A percentile compares a stretch with the other conserved stretches of the same genome.
phyloP scores from a whole-genome alignment of 2,329 filamentous ascomycete genomes.

The Epichloe scottii region DNA sequence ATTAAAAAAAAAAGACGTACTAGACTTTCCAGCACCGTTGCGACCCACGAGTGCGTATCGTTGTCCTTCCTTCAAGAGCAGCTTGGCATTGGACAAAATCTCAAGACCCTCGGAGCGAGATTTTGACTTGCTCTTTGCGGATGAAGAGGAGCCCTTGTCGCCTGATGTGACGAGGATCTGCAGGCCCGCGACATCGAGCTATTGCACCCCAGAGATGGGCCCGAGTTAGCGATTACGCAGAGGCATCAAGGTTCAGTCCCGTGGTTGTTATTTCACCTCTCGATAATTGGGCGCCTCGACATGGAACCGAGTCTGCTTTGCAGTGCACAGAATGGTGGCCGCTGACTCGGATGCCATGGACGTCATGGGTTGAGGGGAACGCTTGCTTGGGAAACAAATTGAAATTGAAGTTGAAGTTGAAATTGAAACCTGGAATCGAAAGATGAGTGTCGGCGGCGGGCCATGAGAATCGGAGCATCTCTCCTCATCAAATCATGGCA shows the following conservation, averaged over 20 bases:
- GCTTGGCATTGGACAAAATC: constrained; percentile 54
- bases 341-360: constrained; percentile 37
- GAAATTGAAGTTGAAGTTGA: background rate
- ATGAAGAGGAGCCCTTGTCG: constrained; percentile 23
- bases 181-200: constrained; percentile 64
- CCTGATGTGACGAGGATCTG: constrained; percentile 48
- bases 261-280: constrained; percentile 31
- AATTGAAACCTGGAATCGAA: too few relatives aligned
- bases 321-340: constrained; percentile 46
- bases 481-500: too few relatives aligned
- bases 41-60: constrained; percentile 69
- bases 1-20: constrained; percentile 27
- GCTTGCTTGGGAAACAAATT: background rate
- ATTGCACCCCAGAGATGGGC: background rate
- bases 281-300: constrained; percentile 41
- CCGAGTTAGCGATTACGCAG: background rate
- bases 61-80: constrained; percentile 59
- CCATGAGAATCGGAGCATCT: too few relatives aligned
- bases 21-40: constrained; percentile 77
- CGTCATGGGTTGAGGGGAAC: constrained; percentile 23
- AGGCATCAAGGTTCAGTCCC: background rate
- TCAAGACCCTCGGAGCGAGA: constrained; percentile 41
- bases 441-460: too few relatives aligned
- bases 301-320: constrained; percentile 56
- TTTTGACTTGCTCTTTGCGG: constrained; percentile 37